A percentile compares a stretch with the other conserved stretches of the same genome.
Evolutionary conservation across 1,139 yeast genomes (phyloP).

Genomic region (Magnusiomyces magnusii): DNA sequence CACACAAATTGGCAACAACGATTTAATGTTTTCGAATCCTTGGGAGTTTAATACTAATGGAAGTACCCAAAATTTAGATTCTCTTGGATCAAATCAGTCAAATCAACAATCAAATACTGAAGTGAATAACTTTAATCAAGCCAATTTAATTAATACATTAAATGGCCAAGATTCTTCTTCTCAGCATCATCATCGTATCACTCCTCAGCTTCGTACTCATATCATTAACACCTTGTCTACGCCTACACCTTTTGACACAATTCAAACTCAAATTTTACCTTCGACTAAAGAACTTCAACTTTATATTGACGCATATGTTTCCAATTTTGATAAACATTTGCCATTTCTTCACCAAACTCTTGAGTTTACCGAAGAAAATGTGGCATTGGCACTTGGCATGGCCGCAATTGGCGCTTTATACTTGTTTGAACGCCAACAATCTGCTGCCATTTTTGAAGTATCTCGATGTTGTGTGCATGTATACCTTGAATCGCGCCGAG

Average conservation of each 20-base stretch:
- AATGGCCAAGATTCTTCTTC: not conserved
- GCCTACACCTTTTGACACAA: slow-evolving; percentile 51
- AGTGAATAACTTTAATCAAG: not conserved
- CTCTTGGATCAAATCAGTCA: not conserved
- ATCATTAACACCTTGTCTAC: slow-evolving; percentile 47
- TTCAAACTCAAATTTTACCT: slow-evolving; percentile 51
- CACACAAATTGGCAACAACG: not conserved
- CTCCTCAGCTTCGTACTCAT: slow-evolving; percentile 64
- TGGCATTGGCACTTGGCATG: slow-evolving; percentile 73
- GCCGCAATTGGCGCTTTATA: slow-evolving; percentile 87
- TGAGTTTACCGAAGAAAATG: slow-evolving; percentile 52
- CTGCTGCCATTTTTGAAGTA: slow-evolving; percentile 67
- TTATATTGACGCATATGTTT: slow-evolving; percentile 61
- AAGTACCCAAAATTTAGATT: not conserved
- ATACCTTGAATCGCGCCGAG: slow-evolving; percentile 55
- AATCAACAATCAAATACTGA: not conserved
- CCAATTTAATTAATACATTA: slow-evolving; percentile 16
- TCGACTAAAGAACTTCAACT: slow-evolving; percentile 64
- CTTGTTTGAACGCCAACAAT: slow-evolving; percentile 71
- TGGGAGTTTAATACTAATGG: not conserved
- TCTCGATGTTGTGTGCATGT: slow-evolving; percentile 72
- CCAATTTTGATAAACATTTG: slow-evolving; percentile 70
- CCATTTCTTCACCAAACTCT: slow-evolving; percentile 76
- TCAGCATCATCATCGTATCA: slow-evolving; percentile 36
- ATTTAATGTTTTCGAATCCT: not conserved